Evolutionary conservation across 441 rosid genomes (phyloP).

Genomic region (Adansonia madagascariensis): DNA sequence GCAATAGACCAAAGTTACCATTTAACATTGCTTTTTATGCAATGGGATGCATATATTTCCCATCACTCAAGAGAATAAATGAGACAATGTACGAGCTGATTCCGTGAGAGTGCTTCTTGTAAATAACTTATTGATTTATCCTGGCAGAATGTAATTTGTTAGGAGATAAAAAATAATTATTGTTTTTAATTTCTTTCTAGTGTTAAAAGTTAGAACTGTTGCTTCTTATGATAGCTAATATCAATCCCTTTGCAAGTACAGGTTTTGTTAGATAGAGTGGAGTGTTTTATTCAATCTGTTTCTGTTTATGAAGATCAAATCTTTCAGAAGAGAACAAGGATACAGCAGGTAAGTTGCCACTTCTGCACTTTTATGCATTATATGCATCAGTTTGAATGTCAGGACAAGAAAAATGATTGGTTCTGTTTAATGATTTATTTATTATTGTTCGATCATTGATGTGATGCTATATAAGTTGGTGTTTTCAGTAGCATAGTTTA

Average conservation of each 20-base stretch:
- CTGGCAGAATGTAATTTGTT: no score
- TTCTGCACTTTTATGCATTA: constrained; percentile 17
- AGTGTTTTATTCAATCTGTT: constrained; percentile 82
- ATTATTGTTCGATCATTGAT: neutral
- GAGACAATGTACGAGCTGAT: neutral
- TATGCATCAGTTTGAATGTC: neutral
- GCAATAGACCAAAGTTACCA: neutral
- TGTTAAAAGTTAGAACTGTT: neutral
- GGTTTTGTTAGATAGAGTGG: constrained; percentile 82
- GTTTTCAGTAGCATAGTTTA: neutral
- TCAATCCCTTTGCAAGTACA: constrained; percentile 33
- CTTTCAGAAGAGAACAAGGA: constrained; percentile 90
- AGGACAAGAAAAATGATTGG: neutral
- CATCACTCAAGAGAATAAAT: neutral
- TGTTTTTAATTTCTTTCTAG: neutral
- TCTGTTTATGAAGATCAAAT: constrained; percentile 89
- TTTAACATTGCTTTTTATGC: neutral
- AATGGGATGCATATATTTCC: neutral
- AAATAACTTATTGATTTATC: neutral
- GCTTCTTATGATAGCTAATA: constrained; percentile 15
- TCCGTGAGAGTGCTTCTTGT: neutral
- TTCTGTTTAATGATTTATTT: neutral
- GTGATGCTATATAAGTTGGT: neutral
- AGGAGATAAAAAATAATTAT: no score
- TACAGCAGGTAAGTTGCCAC: constrained; percentile 67